Evolutionary conservation across 352 stramenopile genomes (phyloP).

Genomic region (Pythium myriotylum): DNA sequence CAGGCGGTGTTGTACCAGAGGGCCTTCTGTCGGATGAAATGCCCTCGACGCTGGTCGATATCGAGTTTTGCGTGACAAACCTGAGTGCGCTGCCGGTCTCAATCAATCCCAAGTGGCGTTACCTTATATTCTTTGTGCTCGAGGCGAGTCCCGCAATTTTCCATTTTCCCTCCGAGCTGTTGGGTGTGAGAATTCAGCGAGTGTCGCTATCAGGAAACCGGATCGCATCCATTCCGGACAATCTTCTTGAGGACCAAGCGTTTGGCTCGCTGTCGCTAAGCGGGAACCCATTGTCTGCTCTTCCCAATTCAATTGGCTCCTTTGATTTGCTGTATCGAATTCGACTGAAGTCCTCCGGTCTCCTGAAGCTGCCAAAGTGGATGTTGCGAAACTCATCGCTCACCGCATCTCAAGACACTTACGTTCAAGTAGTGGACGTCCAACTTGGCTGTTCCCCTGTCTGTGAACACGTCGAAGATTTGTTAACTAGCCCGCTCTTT

Average conservation of each 20-base stretch:
- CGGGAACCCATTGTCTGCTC: constrained; percentile 7
- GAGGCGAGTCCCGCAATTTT: constrained; percentile 6
- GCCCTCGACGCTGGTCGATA: constrained; percentile 9
- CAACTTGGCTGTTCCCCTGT: constrained; percentile 1
- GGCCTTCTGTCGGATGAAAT: constrained; percentile 10
- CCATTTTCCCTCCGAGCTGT: constrained; percentile 2
- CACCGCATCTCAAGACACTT: not conserved
- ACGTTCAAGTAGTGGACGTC: constrained; percentile 3
- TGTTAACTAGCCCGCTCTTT: not conserved
- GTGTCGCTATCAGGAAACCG: constrained; percentile 12
- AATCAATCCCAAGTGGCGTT: constrained; percentile 9
- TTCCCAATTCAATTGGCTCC: constrained; percentile 7
- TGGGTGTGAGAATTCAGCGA: constrained; percentile 4
- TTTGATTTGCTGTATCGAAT: constrained; percentile 4
- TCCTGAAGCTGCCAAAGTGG: constrained; percentile 11
- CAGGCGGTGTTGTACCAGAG: not conserved
- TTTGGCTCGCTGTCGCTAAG: constrained; percentile 10
- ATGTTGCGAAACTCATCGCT: constrained; percentile 3
- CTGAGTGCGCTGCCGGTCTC: not conserved
- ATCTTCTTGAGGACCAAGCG: not conserved
- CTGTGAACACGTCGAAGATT: not conserved
- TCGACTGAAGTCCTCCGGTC: not conserved
- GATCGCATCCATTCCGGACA: constrained; percentile 12
- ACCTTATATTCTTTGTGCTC: constrained; percentile 17
- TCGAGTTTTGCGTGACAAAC: constrained; percentile 24